These are phyloP conservation scores for Diaporthe nobilis DNA, from an alignment of 2,329 filamentous ascomycete genomes.

Conservation along the genomic window DNA sequence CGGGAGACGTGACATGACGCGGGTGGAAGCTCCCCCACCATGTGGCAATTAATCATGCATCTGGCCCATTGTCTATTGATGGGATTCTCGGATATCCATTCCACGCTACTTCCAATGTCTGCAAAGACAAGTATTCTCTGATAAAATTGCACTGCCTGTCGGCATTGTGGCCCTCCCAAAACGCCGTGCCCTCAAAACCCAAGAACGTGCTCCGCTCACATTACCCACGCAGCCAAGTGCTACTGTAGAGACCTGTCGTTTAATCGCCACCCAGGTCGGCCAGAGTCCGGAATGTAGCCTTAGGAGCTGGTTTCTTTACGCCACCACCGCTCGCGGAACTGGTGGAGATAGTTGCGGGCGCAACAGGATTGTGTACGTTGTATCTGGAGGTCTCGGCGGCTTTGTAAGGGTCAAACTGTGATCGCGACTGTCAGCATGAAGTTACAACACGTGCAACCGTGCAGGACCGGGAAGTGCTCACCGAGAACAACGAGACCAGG, in stretches of 20 bases:
- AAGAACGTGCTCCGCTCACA: conserved; percentile 6
- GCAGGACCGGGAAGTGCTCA: conserved; percentile 52
- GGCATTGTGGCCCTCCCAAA: conserved; percentile 24
- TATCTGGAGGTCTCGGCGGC: conserved; percentile 72
- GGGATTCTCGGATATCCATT: conserved; percentile 1
- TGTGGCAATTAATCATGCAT: conserved; percentile 26
- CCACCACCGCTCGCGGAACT: conserved; percentile 8
- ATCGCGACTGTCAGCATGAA: conserved; percentile 33
- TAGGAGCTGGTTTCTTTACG: conserved; percentile 50
- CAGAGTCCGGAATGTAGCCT: conserved; percentile 64
- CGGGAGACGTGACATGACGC: conserved; percentile 36
- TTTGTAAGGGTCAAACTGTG: conserved; percentile 73
- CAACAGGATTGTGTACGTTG: conserved; percentile 63
- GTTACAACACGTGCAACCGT: neutral
- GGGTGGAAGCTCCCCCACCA: conserved; percentile 1
- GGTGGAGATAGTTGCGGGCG: conserved; percentile 42
- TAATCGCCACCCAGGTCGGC: conserved; percentile 61
- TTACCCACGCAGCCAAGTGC: conserved; percentile 1
- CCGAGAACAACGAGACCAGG: conserved; percentile 72
- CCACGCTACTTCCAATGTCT: neutral
- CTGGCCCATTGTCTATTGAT: neutral
- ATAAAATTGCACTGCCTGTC: conserved; percentile 5
- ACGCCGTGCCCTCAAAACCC: conserved; percentile 37
- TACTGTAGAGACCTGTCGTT: neutral
- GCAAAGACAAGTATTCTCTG: neutral